Evolutionary conservation across 768 basidiomycete genomes (phyloP).

Genomic region (Suillus sp.): DNA sequence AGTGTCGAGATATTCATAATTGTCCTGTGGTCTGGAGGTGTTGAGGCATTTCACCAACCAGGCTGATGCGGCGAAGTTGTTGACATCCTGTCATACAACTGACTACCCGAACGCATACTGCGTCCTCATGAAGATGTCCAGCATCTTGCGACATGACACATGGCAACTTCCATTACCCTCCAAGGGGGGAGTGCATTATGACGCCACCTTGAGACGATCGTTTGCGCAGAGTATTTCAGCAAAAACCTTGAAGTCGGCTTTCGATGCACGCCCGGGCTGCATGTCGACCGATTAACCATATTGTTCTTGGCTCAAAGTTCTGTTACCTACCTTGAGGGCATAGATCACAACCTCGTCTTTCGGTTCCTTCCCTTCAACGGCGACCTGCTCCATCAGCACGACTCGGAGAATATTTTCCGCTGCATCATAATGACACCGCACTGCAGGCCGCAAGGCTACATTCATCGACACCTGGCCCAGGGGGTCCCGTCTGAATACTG

Average conservation of each 20-base stretch:
- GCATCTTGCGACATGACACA: background rate
- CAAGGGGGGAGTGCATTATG: background rate
- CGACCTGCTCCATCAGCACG: constrained; percentile 50
- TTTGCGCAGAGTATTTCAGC: constrained; percentile 45
- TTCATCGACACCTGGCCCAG: constrained; percentile 74
- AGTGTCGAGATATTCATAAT: background rate
- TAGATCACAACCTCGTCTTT: constrained; percentile 56
- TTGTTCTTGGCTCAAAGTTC: background rate
- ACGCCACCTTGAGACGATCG: constrained; percentile 29
- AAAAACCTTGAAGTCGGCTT: constrained; percentile 57
- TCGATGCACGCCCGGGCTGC: constrained; percentile 44
- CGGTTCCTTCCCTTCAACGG: constrained; percentile 24
- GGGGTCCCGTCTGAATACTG: constrained; percentile 73
- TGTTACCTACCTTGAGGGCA: constrained; percentile 56
- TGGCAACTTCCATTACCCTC: background rate
- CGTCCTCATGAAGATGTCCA: background rate
- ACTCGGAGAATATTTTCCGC: constrained; percentile 58
- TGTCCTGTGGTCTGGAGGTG: background rate
- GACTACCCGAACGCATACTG: background rate
- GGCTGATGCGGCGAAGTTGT: background rate
- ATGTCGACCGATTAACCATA: background rate
- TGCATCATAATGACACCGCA: constrained; percentile 60
- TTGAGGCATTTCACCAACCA: background rate
- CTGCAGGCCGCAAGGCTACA: constrained; percentile 51
- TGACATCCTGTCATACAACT: background rate